phyloP scores from a whole-genome alignment of 306 rosid species.

The Quillaja saponaria region DNA sequence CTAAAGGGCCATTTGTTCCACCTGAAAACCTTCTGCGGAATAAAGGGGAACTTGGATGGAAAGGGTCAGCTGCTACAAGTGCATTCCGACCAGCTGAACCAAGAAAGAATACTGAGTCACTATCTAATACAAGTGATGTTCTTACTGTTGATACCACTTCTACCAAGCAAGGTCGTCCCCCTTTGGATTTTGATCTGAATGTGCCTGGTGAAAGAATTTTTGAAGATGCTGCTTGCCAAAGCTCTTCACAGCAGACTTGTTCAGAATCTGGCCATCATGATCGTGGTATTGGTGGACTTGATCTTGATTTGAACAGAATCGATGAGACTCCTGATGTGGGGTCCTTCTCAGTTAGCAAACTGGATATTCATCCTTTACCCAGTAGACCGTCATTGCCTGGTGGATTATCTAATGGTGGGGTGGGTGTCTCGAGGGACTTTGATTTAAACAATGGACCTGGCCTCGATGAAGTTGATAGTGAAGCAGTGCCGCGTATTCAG shows the following conservation, averaged over 20 bases:
- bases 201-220: constrained; percentile 66
- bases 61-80: constrained; percentile 96
- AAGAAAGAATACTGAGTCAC: constrained; percentile 57
- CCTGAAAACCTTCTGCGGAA: constrained; percentile 70
- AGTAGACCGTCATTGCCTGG: constrained; percentile 54
- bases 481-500: constrained; percentile 52
- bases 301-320: constrained; percentile 82
- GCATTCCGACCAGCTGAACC: constrained; percentile 98
- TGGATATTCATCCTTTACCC: constrained; percentile 57
- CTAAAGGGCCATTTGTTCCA: constrained; percentile 76
- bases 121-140: constrained; percentile 37
- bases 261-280: constrained; percentile 48
- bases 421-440: constrained; percentile 67
- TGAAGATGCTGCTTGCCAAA: constrained; percentile 60
- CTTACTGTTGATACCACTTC: constrained; percentile 42
- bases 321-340: constrained; percentile 69
- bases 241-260: constrained; percentile 30
- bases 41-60: constrained; percentile 89
- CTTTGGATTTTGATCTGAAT: constrained; percentile 87
- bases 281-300: constrained; percentile 66
- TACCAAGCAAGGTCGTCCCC: constrained; percentile 59
- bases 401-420: constrained; percentile 64
- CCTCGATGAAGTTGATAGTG: constrained; percentile 68
- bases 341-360: constrained; percentile 47
- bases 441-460: constrained; percentile 95